Evolutionary conservation across 352 stramenopile species (phyloP), one percentile per base, ranked within the genome.

Genomic region (Phytophthora sojae): DNA sequence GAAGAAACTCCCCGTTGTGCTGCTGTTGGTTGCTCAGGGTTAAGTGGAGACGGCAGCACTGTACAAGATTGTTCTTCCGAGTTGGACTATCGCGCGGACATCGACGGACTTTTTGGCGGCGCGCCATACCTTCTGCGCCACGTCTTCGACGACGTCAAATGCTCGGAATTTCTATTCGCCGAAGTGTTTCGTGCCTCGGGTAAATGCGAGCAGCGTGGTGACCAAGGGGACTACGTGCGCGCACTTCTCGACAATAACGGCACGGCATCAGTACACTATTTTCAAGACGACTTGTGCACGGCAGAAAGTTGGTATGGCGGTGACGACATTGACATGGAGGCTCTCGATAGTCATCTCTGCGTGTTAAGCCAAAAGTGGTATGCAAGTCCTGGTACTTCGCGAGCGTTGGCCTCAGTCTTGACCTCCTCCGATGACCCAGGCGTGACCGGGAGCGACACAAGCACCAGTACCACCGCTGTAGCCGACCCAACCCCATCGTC

Each of bases 91-190:
- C 37, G 17, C 8, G 37, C 21, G 11, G 15, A 35, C 26, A 44
- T 61, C 19, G 6, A n/a, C 9, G 32, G 14, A 6, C 32, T 61
- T 6, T 32, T 61, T 17, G 23, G 3, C 9, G 8, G 15, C 8
- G 4, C 9, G 3, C 23, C 23, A 8, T 62, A 53, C 23, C 25
- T 62, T 52, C 9, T 62, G 26, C 55, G 55, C 15, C 21, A 61
- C 12, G 21, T 26, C 26, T 51, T 49, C 14, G 6, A 14, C 15
- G 17, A 49, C 9, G 6, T 19, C 8, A 32, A 60, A n/a, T 60
- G 53, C 53, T 60, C 26, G 4, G 14, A 26, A 11, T 35, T 60
- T 30, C 4, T 2, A 17, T 60, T 21, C n/a, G 30, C 53, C 4
- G 29, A 47, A 45, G 53, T 29, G n/a, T 60, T 60, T 19, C n/a